Conservation (phyloP, 768 basidiomycete species). For the Xanthoconium purpureum region DNA sequence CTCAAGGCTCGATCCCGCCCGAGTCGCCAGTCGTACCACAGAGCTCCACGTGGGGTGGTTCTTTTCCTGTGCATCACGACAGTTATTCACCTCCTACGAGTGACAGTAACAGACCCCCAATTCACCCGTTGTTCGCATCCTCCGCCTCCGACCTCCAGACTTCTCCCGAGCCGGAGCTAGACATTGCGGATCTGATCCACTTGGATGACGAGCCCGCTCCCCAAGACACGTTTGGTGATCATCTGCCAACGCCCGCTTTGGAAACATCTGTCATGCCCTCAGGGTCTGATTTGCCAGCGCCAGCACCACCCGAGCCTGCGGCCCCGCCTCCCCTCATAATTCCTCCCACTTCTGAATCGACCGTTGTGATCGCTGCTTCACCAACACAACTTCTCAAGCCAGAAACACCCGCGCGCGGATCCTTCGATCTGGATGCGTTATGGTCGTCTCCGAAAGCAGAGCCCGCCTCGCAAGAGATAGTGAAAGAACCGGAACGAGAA, state of each 20-base stretch:
- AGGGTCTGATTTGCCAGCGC: slow-evolving; percentile 6
- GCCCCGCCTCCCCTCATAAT: slow-evolving; percentile 39
- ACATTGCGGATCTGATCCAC: slow-evolving; percentile 74
- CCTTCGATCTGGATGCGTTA: slow-evolving; percentile 71
- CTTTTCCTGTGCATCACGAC: slow-evolving; percentile 44
- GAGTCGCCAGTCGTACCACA: slow-evolving; percentile 60
- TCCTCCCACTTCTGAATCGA: slow-evolving; percentile 42
- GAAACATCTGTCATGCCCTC: slow-evolving; percentile 11
- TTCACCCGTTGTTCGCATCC: slow-evolving; percentile 36
- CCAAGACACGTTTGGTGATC: slow-evolving; percentile 33
- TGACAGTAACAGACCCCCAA: slow-evolving; percentile 26
- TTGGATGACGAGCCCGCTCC: slow-evolving; percentile 58
- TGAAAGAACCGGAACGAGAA: slow-evolving; percentile 27
- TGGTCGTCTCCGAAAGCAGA: slow-evolving; percentile 57
- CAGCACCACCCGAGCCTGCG: slow-evolving; percentile 17
- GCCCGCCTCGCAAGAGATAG: slow-evolving; percentile 13
- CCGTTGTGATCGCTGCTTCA: slow-evolving; percentile 25
- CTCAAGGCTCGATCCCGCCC: slow-evolving; percentile 58
- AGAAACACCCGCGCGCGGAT: slow-evolving; percentile 44
- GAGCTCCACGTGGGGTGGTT: slow-evolving; percentile 57
- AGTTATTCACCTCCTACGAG: slow-evolving; percentile 24
- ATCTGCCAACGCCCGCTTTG: slow-evolving; percentile 14
- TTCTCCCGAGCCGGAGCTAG: slow-evolving; percentile 57
- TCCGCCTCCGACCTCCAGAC: slow-evolving; percentile 39
- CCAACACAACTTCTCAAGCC: slow-evolving; percentile 34